phyloP scores from a whole-genome alignment of 306 rosid genomes.

The Prunus salicina region DNA sequence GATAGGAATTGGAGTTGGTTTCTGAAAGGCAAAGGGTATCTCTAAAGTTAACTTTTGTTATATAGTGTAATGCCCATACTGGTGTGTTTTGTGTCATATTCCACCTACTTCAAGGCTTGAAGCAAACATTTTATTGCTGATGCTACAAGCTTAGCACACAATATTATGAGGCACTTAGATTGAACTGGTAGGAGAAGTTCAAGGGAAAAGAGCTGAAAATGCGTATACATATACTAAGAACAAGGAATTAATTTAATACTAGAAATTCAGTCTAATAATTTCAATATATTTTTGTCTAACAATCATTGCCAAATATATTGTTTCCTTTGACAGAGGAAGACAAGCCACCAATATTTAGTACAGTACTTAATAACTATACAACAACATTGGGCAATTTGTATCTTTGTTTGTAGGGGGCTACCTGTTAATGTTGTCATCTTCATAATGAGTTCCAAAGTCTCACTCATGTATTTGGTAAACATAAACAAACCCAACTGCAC shows the following conservation, averaged over 20 bases:
- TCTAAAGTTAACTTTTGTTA: neutral
- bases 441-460: neutral
- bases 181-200: neutral
- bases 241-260: neutral
- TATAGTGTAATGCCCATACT: neutral
- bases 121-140: neutral
- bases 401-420: neutral
- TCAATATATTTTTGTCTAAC: neutral
- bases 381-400: neutral
- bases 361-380: neutral
- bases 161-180: neutral
- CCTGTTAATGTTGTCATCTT: neutral
- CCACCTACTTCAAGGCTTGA: slow-evolving; percentile 20
- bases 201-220: neutral
- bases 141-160: neutral
- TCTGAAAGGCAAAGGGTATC: neutral
- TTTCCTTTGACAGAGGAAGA: neutral
- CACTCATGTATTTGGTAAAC: slow-evolving; percentile 7
- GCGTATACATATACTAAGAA: neutral
- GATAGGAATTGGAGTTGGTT: slow-evolving; percentile 1
- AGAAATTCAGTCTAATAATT: neutral
- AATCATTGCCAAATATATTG: neutral
- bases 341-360: neutral
- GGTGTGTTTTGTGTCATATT: neutral
- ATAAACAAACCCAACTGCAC: neutral